phyloP scores from a whole-genome alignment of 2,329 filamentous ascomycete species.

The Beauveria pseudobassiana region DNA sequence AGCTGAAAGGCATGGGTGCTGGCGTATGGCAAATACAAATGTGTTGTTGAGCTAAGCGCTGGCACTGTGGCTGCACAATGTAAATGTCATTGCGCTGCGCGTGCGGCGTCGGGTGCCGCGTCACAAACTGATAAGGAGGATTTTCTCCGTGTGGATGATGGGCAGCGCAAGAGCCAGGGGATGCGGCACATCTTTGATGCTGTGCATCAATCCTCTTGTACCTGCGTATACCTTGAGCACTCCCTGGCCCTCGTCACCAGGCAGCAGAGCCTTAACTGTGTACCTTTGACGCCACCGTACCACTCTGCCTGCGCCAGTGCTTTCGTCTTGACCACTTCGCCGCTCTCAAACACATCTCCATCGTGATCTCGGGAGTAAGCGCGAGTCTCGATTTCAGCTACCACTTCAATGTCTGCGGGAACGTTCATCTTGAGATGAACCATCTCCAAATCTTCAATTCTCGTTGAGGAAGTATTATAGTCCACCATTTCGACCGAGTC shows the following conservation, averaged over 20 bases:
- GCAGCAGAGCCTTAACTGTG: constrained; percentile 85
- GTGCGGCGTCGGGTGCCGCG: constrained; percentile 90
- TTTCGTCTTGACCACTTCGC: constrained; percentile 76
- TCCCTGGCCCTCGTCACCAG: constrained; percentile 84
- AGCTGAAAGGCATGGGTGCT: constrained; percentile 63
- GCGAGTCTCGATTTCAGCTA: constrained; percentile 84
- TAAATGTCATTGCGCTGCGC: constrained; percentile 97
- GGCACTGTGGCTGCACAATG: constrained; percentile 91
- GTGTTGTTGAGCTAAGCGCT: constrained; percentile 92
- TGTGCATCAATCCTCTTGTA: constrained; percentile 93
- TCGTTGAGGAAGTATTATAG: constrained; percentile 80
- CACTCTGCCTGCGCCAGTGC: constrained; percentile 89
- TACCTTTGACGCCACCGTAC: constrained; percentile 83
- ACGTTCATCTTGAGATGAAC: constrained; percentile 83
- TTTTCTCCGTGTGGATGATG: constrained; percentile 83
- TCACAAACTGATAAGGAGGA: constrained; percentile 87
- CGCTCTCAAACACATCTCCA: constrained; percentile 88
- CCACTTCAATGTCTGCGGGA: constrained; percentile 81
- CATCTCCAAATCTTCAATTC: constrained; percentile 89
- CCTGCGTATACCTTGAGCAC: constrained; percentile 88
- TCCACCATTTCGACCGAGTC: constrained; percentile 72
- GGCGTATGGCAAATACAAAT: constrained; percentile 91
- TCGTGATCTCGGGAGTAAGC: constrained; percentile 75
- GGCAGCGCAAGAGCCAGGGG: constrained; percentile 84
- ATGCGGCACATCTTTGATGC: constrained; percentile 92